Percentiles rank a stretch among this genome's conserved stretches.
phyloP scores from a whole-genome alignment of 1,284 basidiomycete genomes.

The Microbotryum saponariae region DNA sequence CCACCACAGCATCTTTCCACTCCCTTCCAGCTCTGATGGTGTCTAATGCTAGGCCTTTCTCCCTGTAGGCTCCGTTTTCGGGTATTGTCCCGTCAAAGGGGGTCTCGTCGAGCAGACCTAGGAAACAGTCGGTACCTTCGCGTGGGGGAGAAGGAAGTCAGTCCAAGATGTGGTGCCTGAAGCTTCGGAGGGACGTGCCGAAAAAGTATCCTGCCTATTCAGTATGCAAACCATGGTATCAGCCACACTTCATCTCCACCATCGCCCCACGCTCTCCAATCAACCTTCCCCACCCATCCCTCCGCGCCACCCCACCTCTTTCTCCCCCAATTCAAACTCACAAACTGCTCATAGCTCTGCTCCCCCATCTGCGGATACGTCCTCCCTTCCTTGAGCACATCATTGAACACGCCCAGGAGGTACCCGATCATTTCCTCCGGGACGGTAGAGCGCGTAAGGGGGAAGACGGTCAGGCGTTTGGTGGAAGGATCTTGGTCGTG shows the following conservation, averaged over 20 bases:
- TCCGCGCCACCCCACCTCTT: background rate
- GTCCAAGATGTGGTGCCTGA: too few species aligned
- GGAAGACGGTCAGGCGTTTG: constrained; percentile 51
- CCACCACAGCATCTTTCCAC: constrained; percentile 65
- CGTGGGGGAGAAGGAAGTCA: too few species aligned
- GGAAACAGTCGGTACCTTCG: constrained; percentile 29
- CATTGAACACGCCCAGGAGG: constrained; percentile 49
- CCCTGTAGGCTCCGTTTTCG: constrained; percentile 36
- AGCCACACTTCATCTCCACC: background rate
- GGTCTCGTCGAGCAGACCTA: constrained; percentile 17
- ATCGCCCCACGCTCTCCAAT: background rate
- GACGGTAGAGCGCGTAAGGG: constrained; percentile 53
- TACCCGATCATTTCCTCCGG: constrained; percentile 46
- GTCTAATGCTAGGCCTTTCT: constrained; percentile 42
- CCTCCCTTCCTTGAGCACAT: constrained; percentile 62
- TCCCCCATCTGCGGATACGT: constrained; percentile 71
- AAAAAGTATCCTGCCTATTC: constrained; percentile 28
- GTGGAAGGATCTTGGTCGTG: constrained; percentile 51
- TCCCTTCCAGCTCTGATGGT: constrained; percentile 47
- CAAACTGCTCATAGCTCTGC: constrained; percentile 6
- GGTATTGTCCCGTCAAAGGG: constrained; percentile 12
- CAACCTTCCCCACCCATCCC: too few species aligned
- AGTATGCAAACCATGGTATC: background rate
- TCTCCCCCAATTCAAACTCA: background rate
- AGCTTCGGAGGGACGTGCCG: background rate